Evolutionary conservation across 1,284 basidiomycete species (phyloP).

Genomic region (Leccinum fallax): DNA sequence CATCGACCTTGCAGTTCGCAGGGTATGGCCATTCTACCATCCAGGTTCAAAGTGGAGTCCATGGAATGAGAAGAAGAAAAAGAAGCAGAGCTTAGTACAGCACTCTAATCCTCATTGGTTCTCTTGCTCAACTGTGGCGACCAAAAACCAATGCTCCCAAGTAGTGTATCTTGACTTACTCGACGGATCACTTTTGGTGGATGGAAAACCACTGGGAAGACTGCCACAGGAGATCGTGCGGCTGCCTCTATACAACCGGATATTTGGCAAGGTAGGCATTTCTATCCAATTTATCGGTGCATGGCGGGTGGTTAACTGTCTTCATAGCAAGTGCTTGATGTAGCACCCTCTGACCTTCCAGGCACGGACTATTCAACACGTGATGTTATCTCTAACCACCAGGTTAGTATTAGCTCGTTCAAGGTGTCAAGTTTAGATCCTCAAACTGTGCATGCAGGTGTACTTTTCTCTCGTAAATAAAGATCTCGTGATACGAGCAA

Average conservation of each 20-base stretch:
- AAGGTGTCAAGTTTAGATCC: not conserved
- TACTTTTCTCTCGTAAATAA: constrained; percentile 32
- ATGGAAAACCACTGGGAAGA: constrained; percentile 42
- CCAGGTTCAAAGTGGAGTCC: constrained; percentile 36
- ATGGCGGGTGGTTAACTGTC: not conserved
- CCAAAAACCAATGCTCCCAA: constrained; percentile 14
- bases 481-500: constrained; percentile 37
- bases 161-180: constrained; percentile 44
- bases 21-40: constrained; percentile 41
- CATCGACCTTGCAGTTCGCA: constrained; percentile 38
- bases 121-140: constrained; percentile 21
- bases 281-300: not conserved
- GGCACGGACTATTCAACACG: constrained; percentile 41
- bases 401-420: constrained; percentile 15
- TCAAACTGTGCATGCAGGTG: not conserved
- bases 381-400: constrained; percentile 21
- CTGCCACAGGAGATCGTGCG: constrained; percentile 38
- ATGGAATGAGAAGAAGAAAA: not conserved
- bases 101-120: constrained; percentile 42
- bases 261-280: constrained; percentile 35
- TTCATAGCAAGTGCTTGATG: constrained; percentile 38
- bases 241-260: constrained; percentile 36
- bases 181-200: constrained; percentile 43
- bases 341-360: constrained; percentile 36
- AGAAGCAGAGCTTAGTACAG: constrained; percentile 4